Base-by-base conservation (phyloP, 208 protist species). In the Wallacemonas sp. region DNA sequence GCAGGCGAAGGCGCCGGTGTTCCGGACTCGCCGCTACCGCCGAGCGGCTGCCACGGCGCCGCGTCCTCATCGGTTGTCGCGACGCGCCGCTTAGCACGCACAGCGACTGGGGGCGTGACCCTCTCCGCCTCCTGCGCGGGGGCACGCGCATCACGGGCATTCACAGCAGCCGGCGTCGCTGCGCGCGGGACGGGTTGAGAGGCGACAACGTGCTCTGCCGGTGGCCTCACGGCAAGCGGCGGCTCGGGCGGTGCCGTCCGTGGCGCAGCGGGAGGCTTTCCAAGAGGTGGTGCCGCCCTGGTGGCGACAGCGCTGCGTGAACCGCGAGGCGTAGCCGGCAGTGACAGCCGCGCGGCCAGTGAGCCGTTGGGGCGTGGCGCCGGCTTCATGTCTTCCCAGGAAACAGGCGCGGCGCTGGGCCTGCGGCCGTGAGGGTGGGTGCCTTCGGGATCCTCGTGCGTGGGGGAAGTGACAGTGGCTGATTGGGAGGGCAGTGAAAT, bases 61-160 rank as follows among this genome's bases (percentile, higher is more conserved):
- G 58, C 38, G n/a, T 21, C 33, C 4, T 55, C 46, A 1, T 68
- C 63, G 26, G 57, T 68, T 30, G 63, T 44, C 32, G 10, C 17
- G 30, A 59, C 44, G 58, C 67, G 67, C 19, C 41, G 39, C 24
- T 61, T 66, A 8, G 50, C 50, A n/a, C 50, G 50, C n/a, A 57
- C 38, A 4, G 55, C 55, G 5, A 62, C 58, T 30, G 68, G 68
- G 0, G 64, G 8, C 0, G 67, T 66, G n/a, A 46, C 57, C 60
- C 70, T 66, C 59, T 48, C 62, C 27, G n/a, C 52, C 9, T 19
- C 8, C 1, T 22, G 26, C 2, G 50, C 21, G 5, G 42, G 54
- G 21, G 63, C 52, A 29, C n/a, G n/a, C n/a, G n/a, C n/a, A n/a
- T n/a, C n/a, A n/a, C n/a, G n/a, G n/a, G n/a, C n/a, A n/a, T n/a